phyloP scores from a whole-genome alignment of 345 rosid species.

The Lepidium aucheri region DNA sequence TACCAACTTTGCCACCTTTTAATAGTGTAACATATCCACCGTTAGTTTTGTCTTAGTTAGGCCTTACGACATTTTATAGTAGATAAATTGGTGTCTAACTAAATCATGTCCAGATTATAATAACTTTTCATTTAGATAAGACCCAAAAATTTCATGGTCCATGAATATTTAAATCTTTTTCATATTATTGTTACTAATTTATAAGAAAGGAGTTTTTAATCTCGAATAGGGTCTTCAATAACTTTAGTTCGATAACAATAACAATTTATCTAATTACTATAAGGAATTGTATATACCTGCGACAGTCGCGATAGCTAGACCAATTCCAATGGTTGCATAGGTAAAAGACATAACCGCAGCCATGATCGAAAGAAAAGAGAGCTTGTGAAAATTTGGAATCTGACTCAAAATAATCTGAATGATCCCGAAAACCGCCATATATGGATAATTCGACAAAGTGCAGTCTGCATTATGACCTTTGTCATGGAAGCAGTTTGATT shows the following conservation, averaged over 20 bases:
- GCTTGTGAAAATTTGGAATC: constrained; percentile 77
- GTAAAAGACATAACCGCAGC: constrained; percentile 93
- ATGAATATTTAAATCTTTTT: no score
- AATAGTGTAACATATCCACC: not conserved
- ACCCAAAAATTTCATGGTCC: no score
- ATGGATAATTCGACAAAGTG: constrained; percentile 41
- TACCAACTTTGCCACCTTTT: constrained; percentile 26
- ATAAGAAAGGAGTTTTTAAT: no score
- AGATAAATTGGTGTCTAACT: not conserved
- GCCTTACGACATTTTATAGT: not conserved
- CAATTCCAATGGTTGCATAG: constrained; percentile 69
- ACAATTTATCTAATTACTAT: not conserved
- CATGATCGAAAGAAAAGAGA: constrained; percentile 70
- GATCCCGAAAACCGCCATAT: constrained; percentile 58
- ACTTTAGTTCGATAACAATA: no score
- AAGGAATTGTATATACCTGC: constrained; percentile 15
- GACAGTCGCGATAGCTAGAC: constrained; percentile 56
- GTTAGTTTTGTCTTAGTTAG: not conserved
- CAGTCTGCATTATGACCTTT: constrained; percentile 51
- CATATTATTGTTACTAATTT: no score
- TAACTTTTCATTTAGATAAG: not conserved
- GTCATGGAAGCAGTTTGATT: constrained; percentile 69
- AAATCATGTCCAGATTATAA: not conserved
- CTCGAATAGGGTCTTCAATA: no score
- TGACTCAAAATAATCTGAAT: constrained; percentile 72